Base-by-base conservation (phyloP, 2,329 filamentous ascomycete genomes). In the Lasiodiplodia sp. region DNA sequence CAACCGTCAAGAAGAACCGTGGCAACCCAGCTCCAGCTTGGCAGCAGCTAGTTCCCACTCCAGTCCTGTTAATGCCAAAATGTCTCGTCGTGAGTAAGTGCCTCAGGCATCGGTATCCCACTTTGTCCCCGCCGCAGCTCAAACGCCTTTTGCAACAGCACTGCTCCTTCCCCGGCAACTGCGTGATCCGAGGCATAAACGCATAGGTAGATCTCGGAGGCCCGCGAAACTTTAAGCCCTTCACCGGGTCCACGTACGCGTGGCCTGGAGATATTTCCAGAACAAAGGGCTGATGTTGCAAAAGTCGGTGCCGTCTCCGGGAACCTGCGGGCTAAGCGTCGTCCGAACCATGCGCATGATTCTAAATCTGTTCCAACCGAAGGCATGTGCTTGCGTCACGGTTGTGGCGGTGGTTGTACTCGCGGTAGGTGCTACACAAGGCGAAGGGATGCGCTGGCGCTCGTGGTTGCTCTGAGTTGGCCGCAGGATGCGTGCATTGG, bases 181-280 rank as follows among this genome's bases (percentile, higher is more conserved):
- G 21, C 51, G 52, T 31, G 37, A 31, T 38, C 60, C 60, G 60
- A 38, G 44, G 60, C 60, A 64, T 64, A 21, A 52, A 64, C 60
- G 60, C 60, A 31, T n/a, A 38, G 47, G 52, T 47, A 11, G 12
- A 31, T 31, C 34, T 52, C 44, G 34, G 37, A 64, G 4, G 23
- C 60, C n/a, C 28, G 31, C 60, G 60, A 64, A 64, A 64, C 60
- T 21, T n/a, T 47, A 51, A 51, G 14, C 34, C 18, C 47, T 52
- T 31, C 60, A 64, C 60, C 47, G 37, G 44, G 21, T 38, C 16
- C 18, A 28, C 23, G n/a, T 47, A 64, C 47, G 60, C 60, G 60
- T 64, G 60, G 60, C 60, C 28, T 23, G 8, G 23, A 52, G 44
- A 37, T 23, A 44, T 40, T 64, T 64, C 47, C 60, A 51, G 60